phyloP scores from a whole-genome alignment of 2,329 filamentous ascomycete genomes.

The Endothia cerciana region DNA sequence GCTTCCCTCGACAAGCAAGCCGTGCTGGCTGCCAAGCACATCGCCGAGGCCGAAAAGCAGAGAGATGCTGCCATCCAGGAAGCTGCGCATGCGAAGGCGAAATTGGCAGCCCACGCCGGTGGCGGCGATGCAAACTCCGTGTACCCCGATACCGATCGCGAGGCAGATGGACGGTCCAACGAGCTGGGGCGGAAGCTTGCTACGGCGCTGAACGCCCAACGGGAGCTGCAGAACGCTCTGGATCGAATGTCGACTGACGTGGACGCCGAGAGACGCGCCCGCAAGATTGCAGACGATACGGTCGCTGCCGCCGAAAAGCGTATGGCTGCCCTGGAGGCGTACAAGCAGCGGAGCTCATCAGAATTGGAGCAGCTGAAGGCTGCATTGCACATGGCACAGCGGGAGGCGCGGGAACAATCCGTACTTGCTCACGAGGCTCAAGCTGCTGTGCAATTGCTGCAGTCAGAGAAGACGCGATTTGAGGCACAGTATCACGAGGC shows the following conservation, averaged over 20 bases:
- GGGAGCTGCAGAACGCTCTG: slow-evolving; percentile 77
- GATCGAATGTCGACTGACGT: slow-evolving; percentile 72
- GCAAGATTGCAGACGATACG: slow-evolving; percentile 87
- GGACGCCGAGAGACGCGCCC: slow-evolving; percentile 78
- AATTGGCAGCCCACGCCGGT: slow-evolving; percentile 76
- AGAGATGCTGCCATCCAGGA: slow-evolving; percentile 93
- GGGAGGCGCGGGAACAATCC: slow-evolving; percentile 78
- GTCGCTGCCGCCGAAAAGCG: slow-evolving; percentile 80
- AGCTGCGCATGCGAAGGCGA: slow-evolving; percentile 93
- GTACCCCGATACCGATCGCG: slow-evolving; percentile 62
- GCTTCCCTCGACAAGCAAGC: slow-evolving; percentile 87
- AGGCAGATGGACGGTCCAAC: slow-evolving; percentile 66
- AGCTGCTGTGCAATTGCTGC: slow-evolving; percentile 73
- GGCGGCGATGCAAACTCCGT: slow-evolving; percentile 64
- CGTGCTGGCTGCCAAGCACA: slow-evolving; percentile 80
- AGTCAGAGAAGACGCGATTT: slow-evolving; percentile 83
- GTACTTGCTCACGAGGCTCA: slow-evolving; percentile 77
- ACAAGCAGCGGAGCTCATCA: slow-evolving; percentile 79
- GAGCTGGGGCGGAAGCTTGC: slow-evolving; percentile 85
- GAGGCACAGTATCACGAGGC: slow-evolving; percentile 69
- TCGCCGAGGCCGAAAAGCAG: slow-evolving; percentile 93
- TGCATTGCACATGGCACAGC: slow-evolving; percentile 81
- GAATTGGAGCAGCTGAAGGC: slow-evolving; percentile 86
- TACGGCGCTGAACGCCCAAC: slow-evolving; percentile 76
- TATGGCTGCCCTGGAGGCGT: slow-evolving; percentile 80